These are phyloP conservation scores for Puccinia coronata DNA, from an alignment of 1,284 basidiomycete genomes.

Conservation along the genomic window DNA sequence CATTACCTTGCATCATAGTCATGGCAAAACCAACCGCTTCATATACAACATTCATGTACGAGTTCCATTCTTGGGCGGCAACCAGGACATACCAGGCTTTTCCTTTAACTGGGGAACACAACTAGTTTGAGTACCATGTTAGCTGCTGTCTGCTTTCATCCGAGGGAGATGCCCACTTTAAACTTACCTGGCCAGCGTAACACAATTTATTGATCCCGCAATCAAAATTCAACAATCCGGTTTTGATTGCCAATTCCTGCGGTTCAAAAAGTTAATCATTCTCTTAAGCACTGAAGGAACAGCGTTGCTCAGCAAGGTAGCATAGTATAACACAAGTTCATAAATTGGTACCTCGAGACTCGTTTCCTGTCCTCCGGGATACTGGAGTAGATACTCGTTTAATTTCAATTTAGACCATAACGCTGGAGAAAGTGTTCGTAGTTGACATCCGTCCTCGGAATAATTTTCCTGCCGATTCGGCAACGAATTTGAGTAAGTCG, in stretches of 20 bases:
- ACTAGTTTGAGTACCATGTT: background rate
- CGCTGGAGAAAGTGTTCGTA: background rate
- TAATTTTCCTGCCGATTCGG: background rate
- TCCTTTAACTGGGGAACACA: constrained; percentile 38
- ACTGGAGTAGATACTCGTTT: constrained; percentile 27
- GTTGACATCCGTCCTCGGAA: background rate
- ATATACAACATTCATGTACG: constrained; percentile 40
- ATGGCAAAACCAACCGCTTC: constrained; percentile 36
- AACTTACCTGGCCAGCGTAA: constrained; percentile 19
- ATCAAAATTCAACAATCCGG: constrained; percentile 34
- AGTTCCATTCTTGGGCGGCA: constrained; percentile 45
- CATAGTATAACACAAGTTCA: background rate
- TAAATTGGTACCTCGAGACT: constrained; percentile 13
- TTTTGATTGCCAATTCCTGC: constrained; percentile 29
- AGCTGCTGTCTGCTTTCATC: background rate
- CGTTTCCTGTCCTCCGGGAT: constrained; percentile 26
- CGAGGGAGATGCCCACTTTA: background rate
- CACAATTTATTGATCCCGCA: constrained; percentile 43
- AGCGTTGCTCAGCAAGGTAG: background rate
- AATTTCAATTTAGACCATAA: constrained; percentile 37
- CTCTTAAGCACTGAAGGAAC: background rate
- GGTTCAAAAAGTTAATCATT: background rate
- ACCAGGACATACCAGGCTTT: constrained; percentile 46
- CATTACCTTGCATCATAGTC: constrained; percentile 48
- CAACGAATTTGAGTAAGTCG: background rate